Evolutionary conservation across 164 flowering plant species (phyloP).

Genomic region (Sedum album): DNA sequence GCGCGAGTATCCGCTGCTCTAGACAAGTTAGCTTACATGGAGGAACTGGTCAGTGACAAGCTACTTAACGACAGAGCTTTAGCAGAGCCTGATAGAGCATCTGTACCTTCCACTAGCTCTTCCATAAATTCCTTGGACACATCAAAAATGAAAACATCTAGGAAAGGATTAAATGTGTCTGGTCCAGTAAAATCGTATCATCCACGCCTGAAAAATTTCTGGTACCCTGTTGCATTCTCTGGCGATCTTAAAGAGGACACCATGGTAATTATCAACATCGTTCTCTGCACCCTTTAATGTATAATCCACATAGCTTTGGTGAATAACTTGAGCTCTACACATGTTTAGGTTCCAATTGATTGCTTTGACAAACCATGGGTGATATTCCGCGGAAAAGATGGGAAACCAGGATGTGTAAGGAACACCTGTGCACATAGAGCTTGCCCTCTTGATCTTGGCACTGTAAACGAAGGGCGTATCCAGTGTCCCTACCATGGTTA

Average conservation of each 20-base stretch:
- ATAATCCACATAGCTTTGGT: background rate
- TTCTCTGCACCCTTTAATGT: background rate
- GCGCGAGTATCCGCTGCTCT: constrained; percentile 84
- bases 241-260: constrained; percentile 78
- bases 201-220: constrained; percentile 74
- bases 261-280: constrained; percentile 46
- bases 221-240: constrained; percentile 96
- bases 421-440: constrained; percentile 98
- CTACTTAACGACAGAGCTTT: constrained; percentile 53
- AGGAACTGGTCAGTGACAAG: constrained; percentile 76
- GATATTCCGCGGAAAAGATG: constrained; percentile 86
- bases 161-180: constrained; percentile 61
- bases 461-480: constrained; percentile 88
- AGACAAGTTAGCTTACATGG: constrained; percentile 96
- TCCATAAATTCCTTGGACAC: constrained; percentile 28
- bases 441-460: constrained; percentile 94
- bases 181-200: constrained; percentile 83
- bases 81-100: constrained; percentile 25
- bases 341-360: constrained; percentile 75
- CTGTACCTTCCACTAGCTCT: constrained; percentile 38
- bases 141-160: constrained; percentile 25
- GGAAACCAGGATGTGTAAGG: constrained; percentile 88
- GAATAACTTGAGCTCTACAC: background rate
- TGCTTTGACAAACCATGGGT: constrained; percentile 98
- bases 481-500: constrained; percentile 97